Evolutionary conservation across 768 basidiomycete genomes (phyloP), one percentile per base, ranked within the genome.

Genomic region (Tulasnella sp.): DNA sequence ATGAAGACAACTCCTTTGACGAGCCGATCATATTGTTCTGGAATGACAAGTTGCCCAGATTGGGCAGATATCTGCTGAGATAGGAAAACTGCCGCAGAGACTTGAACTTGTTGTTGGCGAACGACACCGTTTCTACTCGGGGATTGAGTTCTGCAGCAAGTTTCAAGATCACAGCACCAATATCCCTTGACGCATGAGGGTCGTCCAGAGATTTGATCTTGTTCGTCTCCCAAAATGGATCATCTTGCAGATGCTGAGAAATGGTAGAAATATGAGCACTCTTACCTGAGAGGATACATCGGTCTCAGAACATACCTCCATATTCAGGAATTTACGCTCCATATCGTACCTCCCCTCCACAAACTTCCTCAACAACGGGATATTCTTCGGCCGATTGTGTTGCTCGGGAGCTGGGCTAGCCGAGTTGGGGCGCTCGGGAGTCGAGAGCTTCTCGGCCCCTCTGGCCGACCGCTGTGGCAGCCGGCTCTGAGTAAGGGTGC

Each of bases 121-220:
- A 74, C 0, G 90, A 93, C 11, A 98, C 69, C 0, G 92, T 91
- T 67, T 61, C 54, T 63, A 87, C 88, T 56, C 80, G 76, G 35
- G 91, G 90, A 62, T 79, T 80, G 52, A 92, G 77, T 62, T 83
- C 77, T 17, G 78, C 75, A 0, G 91, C 88, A 9, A 93, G 73
- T 68, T 92, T 92, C 74, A 92, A 92, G 42, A 97, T 81, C 8
- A 93, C 90, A 4, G 83, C 78, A 0, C 84, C 81, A 32, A 68
- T 66, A 31, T 67, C 64, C 19, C 69, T 66, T 23, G 77, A 73
- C 31, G 84, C 80, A 8, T 82, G 79, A 29, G 76, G 74, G 23
- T 72, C 71, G 6, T 88, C 88, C 2, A 89, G 90, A 1, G 84
- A 78, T 27, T 74, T 64, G 27, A 96, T 72, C 41, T 80, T 77